Evolutionary conservation across 257 asterid genomes (phyloP).

Genomic region (Plectranthus barbatus): DNA sequence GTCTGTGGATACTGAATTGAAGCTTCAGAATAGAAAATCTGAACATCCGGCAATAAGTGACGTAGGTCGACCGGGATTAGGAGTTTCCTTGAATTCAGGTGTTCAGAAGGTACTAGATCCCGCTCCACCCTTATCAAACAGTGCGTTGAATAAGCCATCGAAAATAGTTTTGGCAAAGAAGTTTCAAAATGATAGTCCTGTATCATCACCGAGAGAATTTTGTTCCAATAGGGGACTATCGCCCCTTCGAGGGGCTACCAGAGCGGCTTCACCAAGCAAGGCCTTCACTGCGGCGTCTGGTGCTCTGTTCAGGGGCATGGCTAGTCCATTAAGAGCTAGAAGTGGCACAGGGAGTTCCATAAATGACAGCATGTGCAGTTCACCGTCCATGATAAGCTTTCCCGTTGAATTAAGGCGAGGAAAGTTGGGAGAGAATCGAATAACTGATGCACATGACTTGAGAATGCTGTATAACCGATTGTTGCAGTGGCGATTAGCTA

Average conservation of each 20-base stretch:
- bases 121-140: conserved; percentile 33
- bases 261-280: conserved; percentile 70
- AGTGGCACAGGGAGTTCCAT: conserved; percentile 27
- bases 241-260: conserved; percentile 50
- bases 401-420: conserved; percentile 64
- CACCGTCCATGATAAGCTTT: conserved; percentile 52
- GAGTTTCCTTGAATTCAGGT: conserved; percentile 40
- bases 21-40: conserved; percentile 17
- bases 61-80: conserved; percentile 18
- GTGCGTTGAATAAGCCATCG: conserved; percentile 24
- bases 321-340: conserved; percentile 58
- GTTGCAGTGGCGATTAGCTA: conserved; percentile 74
- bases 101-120: conserved; percentile 32
- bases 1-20: conserved; percentile 26
- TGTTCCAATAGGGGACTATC: conserved; percentile 44
- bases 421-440: conserved; percentile 53
- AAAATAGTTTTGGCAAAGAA: conserved; percentile 36
- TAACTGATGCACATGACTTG: conserved; percentile 69
- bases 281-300: conserved; percentile 24
- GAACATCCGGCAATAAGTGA: conserved; percentile 19
- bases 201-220: conserved; percentile 40
- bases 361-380: conserved; percentile 25
- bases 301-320: conserved; percentile 41
- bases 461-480: conserved; percentile 57
- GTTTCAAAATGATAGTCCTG: conserved; percentile 30